Evolutionary conservation across 805 yeast species (phyloP).

Genomic region (Ogataea polymorpha): DNA sequence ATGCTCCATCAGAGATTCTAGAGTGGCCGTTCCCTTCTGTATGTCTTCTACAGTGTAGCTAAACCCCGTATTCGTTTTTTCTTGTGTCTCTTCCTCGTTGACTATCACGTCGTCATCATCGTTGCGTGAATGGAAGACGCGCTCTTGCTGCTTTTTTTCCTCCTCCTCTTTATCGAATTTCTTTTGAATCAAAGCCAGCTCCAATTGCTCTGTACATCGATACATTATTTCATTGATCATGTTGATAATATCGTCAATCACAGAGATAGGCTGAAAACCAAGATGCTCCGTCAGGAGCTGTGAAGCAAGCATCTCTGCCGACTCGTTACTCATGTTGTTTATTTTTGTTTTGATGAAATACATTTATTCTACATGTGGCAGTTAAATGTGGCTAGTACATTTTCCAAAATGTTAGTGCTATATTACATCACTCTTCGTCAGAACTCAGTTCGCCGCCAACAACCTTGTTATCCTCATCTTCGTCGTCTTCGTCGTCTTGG

Average conservation of each 20-base stretch:
- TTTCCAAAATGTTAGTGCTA: slow-evolving; percentile 5
- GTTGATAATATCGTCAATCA: slow-evolving; percentile 84
- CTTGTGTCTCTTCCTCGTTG: slow-evolving; percentile 20
- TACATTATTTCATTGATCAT: slow-evolving; percentile 82
- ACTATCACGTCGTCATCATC: slow-evolving; percentile 30
- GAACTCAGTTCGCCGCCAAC: slow-evolving; percentile 25
- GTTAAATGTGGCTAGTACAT: slow-evolving; percentile 8
- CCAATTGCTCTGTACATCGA: slow-evolving; percentile 77
- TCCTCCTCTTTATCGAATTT: slow-evolving; percentile 27
- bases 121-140: slow-evolving; percentile 10
- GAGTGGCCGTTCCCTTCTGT: slow-evolving; percentile 71
- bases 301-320: slow-evolving; percentile 28
- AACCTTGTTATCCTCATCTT: slow-evolving; percentile 28
- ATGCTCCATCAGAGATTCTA: slow-evolving; percentile 73
- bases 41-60: slow-evolving; percentile 44
- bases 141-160: slow-evolving; percentile 11
- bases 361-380: slow-evolving; percentile 6
- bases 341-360: slow-evolving; percentile 3
- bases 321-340: slow-evolving; percentile 9
- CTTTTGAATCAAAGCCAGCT: slow-evolving; percentile 50
- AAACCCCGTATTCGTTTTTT: not conserved
- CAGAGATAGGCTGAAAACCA: slow-evolving; percentile 77
- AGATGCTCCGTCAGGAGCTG: slow-evolving; percentile 78
- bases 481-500: slow-evolving; percentile 21
- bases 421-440: slow-evolving; percentile 16